Conservation (phyloP, 2,329 filamentous ascomycete species). For the Penicillium sp. region DNA sequence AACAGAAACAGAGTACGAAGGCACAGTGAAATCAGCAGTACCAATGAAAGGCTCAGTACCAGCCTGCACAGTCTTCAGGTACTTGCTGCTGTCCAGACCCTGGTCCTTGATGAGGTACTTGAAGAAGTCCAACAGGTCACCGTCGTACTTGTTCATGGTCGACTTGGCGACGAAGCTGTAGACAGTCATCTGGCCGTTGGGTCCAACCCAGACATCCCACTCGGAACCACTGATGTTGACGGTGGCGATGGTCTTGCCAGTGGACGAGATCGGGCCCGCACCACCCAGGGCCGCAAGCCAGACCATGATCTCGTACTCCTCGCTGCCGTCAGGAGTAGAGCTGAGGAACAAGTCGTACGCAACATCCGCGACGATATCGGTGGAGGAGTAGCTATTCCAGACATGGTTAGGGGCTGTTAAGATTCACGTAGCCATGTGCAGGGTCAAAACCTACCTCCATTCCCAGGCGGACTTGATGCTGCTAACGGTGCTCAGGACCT, state of each 20-base stretch:
- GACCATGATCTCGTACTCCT: conserved; percentile 59
- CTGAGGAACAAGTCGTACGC: conserved; percentile 55
- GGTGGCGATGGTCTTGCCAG: conserved; percentile 46
- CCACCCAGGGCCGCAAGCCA: conserved; percentile 53
- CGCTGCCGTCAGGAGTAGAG: conserved; percentile 37
- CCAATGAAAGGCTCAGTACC: conserved; percentile 34
- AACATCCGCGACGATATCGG: conserved; percentile 48
- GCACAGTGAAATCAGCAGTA: conserved; percentile 22
- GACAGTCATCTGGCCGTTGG: conserved; percentile 50
- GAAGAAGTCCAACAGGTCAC: conserved; percentile 52
- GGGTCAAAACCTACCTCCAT: conserved; percentile 31
- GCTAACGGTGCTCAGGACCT: conserved; percentile 28
- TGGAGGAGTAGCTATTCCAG: conserved; percentile 41
- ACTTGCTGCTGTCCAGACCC: conserved; percentile 38
- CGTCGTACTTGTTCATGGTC: conserved; percentile 46
- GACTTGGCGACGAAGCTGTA: conserved; percentile 51
- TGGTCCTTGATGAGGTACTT: conserved; percentile 44
- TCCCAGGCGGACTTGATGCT: conserved; percentile 41
- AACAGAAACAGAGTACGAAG: conserved; percentile 26
- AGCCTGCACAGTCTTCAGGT: conserved; percentile 43
- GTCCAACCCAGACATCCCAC: conserved; percentile 55
- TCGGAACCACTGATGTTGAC: conserved; percentile 45
- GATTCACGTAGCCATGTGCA: background rate
- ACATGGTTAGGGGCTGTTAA: background rate
- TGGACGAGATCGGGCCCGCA: conserved; percentile 48